phyloP scores from a whole-genome alignment of 805 yeast genomes.

The Candida argentea region DNA sequence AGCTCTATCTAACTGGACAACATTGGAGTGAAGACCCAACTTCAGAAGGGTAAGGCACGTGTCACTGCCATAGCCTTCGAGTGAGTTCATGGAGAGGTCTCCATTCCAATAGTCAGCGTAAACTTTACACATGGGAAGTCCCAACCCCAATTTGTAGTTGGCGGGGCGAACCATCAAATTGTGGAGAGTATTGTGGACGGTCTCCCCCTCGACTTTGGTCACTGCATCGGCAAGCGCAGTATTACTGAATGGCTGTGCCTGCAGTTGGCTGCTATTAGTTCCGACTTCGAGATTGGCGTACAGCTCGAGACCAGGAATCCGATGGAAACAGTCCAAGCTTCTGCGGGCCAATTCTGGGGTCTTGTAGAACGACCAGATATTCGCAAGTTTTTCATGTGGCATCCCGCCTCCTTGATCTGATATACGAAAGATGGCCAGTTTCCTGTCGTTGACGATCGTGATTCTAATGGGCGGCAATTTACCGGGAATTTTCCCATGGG shows the following conservation, averaged over 20 bases:
- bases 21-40: conserved; percentile 58
- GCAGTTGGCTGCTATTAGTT: conserved; percentile 19
- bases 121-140: conserved; percentile 85
- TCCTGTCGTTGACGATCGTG: conserved; percentile 56
- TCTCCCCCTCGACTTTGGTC: conserved; percentile 10
- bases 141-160: conserved; percentile 70
- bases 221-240: conserved; percentile 33
- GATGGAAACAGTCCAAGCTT: conserved; percentile 57
- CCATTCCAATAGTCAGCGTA: conserved; percentile 98
- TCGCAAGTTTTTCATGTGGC: conserved; percentile 42
- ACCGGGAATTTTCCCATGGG: conserved; percentile 16
- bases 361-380: conserved; percentile 85
- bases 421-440: conserved; percentile 63
- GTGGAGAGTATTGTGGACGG: conserved; percentile 45
- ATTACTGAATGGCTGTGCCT: conserved; percentile 14
- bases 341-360: conserved; percentile 47
- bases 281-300: conserved; percentile 34
- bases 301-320: conserved; percentile 51
- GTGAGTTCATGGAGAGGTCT: conserved; percentile 64
- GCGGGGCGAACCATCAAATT: conserved; percentile 65
- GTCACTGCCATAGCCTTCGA: conserved; percentile 91
- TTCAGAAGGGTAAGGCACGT: conserved; percentile 72
- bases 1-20: conserved; percentile 64
- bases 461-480: conserved; percentile 70
- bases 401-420: conserved; percentile 92